phyloP scores from a whole-genome alignment of 2,329 filamentous ascomycete genomes.

The Penicillium capsulatum region DNA sequence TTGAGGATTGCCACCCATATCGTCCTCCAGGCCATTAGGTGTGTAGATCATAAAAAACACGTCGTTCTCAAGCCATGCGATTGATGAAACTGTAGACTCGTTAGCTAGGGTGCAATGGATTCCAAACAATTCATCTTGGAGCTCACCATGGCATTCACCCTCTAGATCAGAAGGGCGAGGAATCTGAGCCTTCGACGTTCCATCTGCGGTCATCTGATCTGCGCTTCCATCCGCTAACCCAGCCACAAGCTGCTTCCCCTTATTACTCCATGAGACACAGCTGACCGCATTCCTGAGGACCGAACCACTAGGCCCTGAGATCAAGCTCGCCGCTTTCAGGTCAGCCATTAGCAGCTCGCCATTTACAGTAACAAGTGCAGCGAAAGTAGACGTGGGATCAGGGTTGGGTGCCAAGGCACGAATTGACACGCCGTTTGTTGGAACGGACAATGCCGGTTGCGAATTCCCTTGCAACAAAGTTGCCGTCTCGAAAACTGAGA shows the following conservation, averaged over 20 bases:
- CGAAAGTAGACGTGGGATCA: conserved; percentile 60
- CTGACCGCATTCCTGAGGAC: conserved; percentile 71
- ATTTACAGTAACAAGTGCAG: conserved; percentile 73
- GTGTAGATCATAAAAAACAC: conserved; percentile 79
- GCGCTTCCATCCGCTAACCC: conserved; percentile 77
- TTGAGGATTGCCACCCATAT: conserved; percentile 50
- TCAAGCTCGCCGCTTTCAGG: conserved; percentile 61
- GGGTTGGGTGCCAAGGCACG: conserved; percentile 78
- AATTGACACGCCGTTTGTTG: conserved; percentile 69
- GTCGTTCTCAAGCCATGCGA: conserved; percentile 85
- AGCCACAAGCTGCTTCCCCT: conserved; percentile 87
- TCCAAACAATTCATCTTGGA: background rate
- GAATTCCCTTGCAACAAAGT: conserved; percentile 62
- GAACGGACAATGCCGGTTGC: conserved; percentile 67
- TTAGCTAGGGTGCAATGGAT: conserved; percentile 5
- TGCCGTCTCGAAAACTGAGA: conserved; percentile 77
- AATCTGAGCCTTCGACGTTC: conserved; percentile 70
- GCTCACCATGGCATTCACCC: conserved; percentile 62
- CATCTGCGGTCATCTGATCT: conserved; percentile 78
- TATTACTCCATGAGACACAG: conserved; percentile 85
- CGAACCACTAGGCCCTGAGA: conserved; percentile 57
- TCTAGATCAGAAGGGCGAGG: conserved; percentile 68
- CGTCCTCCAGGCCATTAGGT: conserved; percentile 52
- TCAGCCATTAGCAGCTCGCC: conserved; percentile 84
- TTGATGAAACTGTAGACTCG: conserved; percentile 58